Evolutionary conservation across 352 stramenopile species (phyloP).

Genomic region (Phytophthora pini): DNA sequence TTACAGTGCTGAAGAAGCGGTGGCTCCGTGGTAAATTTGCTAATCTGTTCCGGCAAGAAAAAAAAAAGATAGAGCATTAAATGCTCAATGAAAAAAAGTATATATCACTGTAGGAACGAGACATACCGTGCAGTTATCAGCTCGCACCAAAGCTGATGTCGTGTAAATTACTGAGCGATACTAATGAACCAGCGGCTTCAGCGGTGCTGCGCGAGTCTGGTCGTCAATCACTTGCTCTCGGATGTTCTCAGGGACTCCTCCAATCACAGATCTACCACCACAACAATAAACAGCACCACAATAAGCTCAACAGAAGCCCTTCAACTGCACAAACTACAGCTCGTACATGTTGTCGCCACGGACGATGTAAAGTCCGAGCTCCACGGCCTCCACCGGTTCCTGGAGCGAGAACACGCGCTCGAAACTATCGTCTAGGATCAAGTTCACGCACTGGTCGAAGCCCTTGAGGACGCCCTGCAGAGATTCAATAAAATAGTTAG

Average conservation of each 20-base stretch:
- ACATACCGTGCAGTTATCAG: background rate
- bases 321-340: background rate
- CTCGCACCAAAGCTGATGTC: background rate
- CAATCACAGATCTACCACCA: slow-evolving; percentile 75
- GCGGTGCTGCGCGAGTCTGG: slow-evolving; percentile 82
- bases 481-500: background rate
- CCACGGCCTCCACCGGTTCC: slow-evolving; percentile 89
- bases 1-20: too few relatives aligned
- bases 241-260: slow-evolving; percentile 85
- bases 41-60: too few relatives aligned
- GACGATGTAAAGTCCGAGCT: slow-evolving; percentile 94
- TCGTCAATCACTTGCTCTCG: slow-evolving; percentile 92
- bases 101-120: background rate
- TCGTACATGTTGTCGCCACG: slow-evolving; percentile 94
- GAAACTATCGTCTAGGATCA: slow-evolving; percentile 94
- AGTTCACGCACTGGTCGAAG: slow-evolving; percentile 94
- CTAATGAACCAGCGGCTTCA: slow-evolving; percentile 94
- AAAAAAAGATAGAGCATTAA: too few relatives aligned
- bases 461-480: slow-evolving; percentile 86
- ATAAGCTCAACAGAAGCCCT: background rate
- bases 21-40: too few relatives aligned
- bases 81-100: background rate
- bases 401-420: slow-evolving; percentile 94
- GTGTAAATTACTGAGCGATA: slow-evolving; percentile 48
- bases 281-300: slow-evolving; percentile 13